Evolutionary conservation across 495 filamentous ascomycete genomes (phyloP).

Genomic region (Parathielavia hyrcaniae): DNA sequence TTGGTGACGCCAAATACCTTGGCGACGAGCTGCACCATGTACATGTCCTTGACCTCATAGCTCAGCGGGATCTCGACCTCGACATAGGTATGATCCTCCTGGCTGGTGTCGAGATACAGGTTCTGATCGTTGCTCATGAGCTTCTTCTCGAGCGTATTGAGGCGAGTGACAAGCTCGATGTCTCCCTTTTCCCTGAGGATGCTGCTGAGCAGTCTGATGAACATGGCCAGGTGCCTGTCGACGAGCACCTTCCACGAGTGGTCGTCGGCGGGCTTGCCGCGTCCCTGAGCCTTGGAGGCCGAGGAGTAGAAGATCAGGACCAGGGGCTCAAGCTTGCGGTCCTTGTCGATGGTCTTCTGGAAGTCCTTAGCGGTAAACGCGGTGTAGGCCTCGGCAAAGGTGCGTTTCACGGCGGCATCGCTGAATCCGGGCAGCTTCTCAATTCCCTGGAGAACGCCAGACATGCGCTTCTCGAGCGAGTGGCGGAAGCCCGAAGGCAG

Average conservation of each 20-base stretch:
- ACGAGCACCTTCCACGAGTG: constrained; percentile 89
- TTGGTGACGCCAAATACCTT: constrained; percentile 74
- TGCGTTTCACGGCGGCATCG: constrained; percentile 80
- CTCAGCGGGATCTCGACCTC: constrained; percentile 76
- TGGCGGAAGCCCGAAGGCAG: constrained; percentile 52
- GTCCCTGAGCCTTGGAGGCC: constrained; percentile 73
- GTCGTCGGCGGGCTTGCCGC: constrained; percentile 74
- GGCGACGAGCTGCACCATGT: constrained; percentile 76
- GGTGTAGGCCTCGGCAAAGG: constrained; percentile 76
- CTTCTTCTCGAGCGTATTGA: constrained; percentile 84
- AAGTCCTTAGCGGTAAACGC: constrained; percentile 69
- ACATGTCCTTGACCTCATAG: constrained; percentile 96
- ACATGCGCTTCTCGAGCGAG: constrained; percentile 71
- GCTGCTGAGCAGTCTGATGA: constrained; percentile 77
- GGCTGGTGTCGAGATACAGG: constrained; percentile 52
- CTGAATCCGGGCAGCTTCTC: constrained; percentile 69
- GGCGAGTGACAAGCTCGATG: constrained; percentile 72
- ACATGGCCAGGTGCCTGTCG: constrained; percentile 90
- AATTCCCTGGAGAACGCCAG: constrained; percentile 69
- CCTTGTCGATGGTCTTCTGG: constrained; percentile 86
- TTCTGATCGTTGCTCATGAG: constrained; percentile 93
- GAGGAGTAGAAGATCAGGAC: constrained; percentile 74
- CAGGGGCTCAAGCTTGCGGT: constrained; percentile 88
- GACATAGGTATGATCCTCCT: constrained; percentile 55
- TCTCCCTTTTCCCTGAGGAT: constrained; percentile 77